Evolutionary conservation across 2,329 filamentous ascomycete species (phyloP), one percentile per base, ranked within the genome.

Genomic region (Diaporthe australafricana): DNA sequence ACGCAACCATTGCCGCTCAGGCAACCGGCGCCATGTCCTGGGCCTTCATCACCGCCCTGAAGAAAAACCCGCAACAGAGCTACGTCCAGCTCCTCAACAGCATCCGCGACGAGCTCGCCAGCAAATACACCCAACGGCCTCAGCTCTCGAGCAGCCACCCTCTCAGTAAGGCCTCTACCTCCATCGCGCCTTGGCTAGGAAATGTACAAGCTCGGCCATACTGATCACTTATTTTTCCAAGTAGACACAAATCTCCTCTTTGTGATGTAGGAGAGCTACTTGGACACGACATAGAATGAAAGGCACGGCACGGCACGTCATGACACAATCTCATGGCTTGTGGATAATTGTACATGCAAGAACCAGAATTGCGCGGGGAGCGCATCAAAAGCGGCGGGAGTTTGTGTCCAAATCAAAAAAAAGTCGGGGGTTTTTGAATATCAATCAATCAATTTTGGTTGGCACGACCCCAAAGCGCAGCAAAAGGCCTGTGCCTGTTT

Each of bases 11-110:
- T 77, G 91, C 89, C 45, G 93, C 95, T 66, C 90, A 98, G 83
- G 96, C 96, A 35, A 98, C 96, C 0, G 96, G 96, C 67, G 96
- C 96, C 79, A 98, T 99, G 96, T 98, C 95, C 1, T 98, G 94
- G 91, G 96, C 96, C 12, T 99, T 99, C 81, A 95, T 99, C 81
- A 93, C 88, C 6, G 92, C 95, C 53, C 89, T 99, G 76, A 96
- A 94, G 86, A 98, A 98, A 88, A 97, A 98, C 81, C 95, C 96
- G 0, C 95, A 98, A 80, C 96, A 99, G 86, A 98, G 95, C 85
- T 99, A 99, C 79, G 95, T 99, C 66, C 93, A 98, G 85, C 86
- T 99, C 74, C 89, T 99, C 77, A 98, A 98, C 87, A 98, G 92
- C 83, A 98, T 99, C 78, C 93, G 96, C 74, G 95, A 98, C 77